Conservation (phyloP, 2,329 filamentous ascomycete genomes). For the Penicillium sp. region DNA sequence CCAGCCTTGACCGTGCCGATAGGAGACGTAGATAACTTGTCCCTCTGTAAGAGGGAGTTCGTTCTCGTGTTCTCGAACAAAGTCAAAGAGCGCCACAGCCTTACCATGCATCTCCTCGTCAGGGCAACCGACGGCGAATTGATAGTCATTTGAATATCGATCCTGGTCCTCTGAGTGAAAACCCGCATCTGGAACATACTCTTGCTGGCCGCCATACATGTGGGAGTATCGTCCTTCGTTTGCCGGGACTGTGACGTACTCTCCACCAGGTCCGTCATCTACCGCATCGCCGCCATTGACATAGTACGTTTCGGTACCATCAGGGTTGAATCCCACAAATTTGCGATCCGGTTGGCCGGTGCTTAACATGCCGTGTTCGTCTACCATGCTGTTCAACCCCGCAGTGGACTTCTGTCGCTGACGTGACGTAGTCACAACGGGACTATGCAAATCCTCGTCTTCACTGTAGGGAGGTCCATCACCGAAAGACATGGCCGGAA, state of each 20-base stretch:
- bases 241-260: slow-evolving; percentile 74
- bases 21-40: slow-evolving; percentile 94
- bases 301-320: slow-evolving; percentile 74
- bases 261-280: slow-evolving; percentile 70
- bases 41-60: slow-evolving; percentile 89
- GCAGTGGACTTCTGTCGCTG: slow-evolving; percentile 74
- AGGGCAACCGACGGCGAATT: slow-evolving; percentile 90
- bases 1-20: slow-evolving; percentile 95
- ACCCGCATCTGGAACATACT: slow-evolving; percentile 31
- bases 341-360: slow-evolving; percentile 53
- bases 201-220: slow-evolving; percentile 40
- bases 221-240: slow-evolving; percentile 60
- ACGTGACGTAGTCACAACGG: slow-evolving; percentile 75
- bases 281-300: slow-evolving; percentile 62
- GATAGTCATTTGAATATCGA: slow-evolving; percentile 85
- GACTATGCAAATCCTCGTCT: slow-evolving; percentile 91
- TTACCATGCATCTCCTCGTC: slow-evolving; percentile 98
- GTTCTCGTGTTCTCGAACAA: slow-evolving; percentile 92
- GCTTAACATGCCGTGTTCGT: slow-evolving; percentile 13
- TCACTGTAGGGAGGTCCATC: slow-evolving; percentile 93
- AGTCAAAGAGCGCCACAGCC: slow-evolving; percentile 92
- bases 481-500: slow-evolving; percentile 78
- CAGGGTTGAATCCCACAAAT: slow-evolving; percentile 64
- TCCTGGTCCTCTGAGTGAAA: slow-evolving; percentile 49
- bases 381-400: slow-evolving; percentile 42